Conservation (phyloP, 495 filamentous ascomycete genomes). For the Penicillium crystallinum region DNA sequence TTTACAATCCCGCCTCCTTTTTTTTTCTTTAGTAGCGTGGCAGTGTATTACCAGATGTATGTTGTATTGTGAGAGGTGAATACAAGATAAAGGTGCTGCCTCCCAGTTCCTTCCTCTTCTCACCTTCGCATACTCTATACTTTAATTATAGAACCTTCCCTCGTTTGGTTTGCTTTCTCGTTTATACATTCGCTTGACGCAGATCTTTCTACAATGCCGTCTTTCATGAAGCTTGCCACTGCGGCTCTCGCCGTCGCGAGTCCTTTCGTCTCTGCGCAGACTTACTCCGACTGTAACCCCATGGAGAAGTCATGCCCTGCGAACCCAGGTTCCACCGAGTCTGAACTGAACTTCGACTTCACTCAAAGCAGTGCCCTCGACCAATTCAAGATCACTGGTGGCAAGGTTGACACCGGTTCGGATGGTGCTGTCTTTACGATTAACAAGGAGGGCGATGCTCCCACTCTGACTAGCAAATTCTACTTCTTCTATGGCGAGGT, state of each 20-base stretch:
- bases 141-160: background rate
- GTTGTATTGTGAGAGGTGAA: no score
- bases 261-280: slow-evolving; percentile 41
- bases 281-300: slow-evolving; percentile 42
- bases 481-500: slow-evolving; percentile 76
- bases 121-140: background rate
- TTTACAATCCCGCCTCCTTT: slow-evolving; percentile 3
- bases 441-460: slow-evolving; percentile 62
- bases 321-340: slow-evolving; percentile 54
- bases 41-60: background rate
- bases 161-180: background rate
- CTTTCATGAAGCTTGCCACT: slow-evolving; percentile 30
- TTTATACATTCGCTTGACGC: background rate
- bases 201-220: slow-evolving; percentile 22
- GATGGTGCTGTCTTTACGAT: slow-evolving; percentile 68
- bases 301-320: slow-evolving; percentile 48
- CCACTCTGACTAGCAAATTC: slow-evolving; percentile 67
- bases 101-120: slow-evolving; percentile 2
- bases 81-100: background rate
- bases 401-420: slow-evolving; percentile 43
- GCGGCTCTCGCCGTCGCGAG: slow-evolving; percentile 33
- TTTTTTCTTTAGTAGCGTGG: slow-evolving; percentile 3
- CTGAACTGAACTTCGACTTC: slow-evolving; percentile 59
- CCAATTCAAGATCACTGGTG: slow-evolving; percentile 59
- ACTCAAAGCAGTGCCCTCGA: slow-evolving; percentile 43